phyloP scores from a whole-genome alignment of 2,329 filamentous ascomycete genomes.

The Coniella lustricola region DNA sequence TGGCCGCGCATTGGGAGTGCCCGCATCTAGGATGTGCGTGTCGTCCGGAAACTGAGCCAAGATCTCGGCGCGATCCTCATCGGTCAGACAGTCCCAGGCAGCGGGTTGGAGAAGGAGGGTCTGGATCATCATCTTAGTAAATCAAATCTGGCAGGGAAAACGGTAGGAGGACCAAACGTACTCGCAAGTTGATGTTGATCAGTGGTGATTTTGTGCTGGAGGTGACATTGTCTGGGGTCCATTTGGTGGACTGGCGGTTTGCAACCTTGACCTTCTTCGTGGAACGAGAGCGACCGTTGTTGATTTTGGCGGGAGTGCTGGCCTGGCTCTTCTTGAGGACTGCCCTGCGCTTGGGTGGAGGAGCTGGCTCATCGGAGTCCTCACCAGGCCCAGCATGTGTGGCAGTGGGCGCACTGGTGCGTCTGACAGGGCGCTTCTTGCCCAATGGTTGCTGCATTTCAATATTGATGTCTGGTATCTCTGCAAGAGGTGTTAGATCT shows the following conservation, averaged over 20 bases:
- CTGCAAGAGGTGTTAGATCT: too few species aligned
- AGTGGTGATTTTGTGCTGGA: constrained; percentile 30
- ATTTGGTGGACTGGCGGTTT: constrained; percentile 18
- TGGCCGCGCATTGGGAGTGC: constrained; percentile 27
- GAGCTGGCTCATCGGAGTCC: too few species aligned
- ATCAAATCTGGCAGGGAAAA: not conserved
- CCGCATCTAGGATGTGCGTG: constrained; percentile 25
- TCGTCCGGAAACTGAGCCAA: constrained; percentile 31
- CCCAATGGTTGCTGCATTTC: too few species aligned
- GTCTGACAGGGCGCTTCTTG: too few species aligned
- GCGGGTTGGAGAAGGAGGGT: constrained; percentile 29
- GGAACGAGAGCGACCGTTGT: constrained; percentile 2
- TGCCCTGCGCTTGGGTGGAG: not conserved
- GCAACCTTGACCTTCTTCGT: constrained; percentile 21
- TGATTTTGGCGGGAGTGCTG: not conserved
- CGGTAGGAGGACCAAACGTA: constrained; percentile 18
- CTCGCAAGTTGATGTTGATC: constrained; percentile 27
- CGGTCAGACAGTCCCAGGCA: constrained; percentile 31
- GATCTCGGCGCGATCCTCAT: constrained; percentile 27
- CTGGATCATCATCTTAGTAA: constrained; percentile 19
- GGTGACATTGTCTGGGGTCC: constrained; percentile 26
- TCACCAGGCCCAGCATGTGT: too few species aligned
- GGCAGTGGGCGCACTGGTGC: too few species aligned
- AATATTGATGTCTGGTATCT: too few species aligned
- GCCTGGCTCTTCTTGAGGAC: constrained; percentile 2